Evolutionary conservation across 148 eudicot species (phyloP), one percentile per base, ranked within the genome.

Genomic region (Vaccinium darrowii): DNA sequence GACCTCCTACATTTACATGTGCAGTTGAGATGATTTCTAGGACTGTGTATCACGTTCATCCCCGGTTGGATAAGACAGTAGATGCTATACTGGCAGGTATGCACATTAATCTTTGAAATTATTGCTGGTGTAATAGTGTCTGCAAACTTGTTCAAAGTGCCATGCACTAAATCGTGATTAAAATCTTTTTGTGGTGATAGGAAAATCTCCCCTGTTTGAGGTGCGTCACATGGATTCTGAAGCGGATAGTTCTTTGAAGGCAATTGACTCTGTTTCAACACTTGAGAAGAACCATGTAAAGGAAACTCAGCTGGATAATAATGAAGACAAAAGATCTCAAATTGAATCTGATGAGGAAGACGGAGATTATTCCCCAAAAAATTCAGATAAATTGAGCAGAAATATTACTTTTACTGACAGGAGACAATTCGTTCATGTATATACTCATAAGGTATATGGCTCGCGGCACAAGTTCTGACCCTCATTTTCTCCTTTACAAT

Each of bases 11-110:
- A 57, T 97, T 97, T 87, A 91, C 96, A 63, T 95, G 98, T 87
- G 99, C 99, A 58, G 95, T 97, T 85, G 99, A 97, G 91, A 87
- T 97, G 92, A 88, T 95, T 77, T 95, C 99, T 39, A 93, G 90
- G 90, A 95, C 98, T 82, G 95, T 95, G 85, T 97, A 94, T 49
- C 93, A 95, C 58, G 93, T 97, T 82, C 99, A 97, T 91, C 96
- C 91, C 82, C 87, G 98, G 89, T 89, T 95, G 86, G 98, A 95
- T 91, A 92, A 93, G 43, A 93, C 99, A 33, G 98, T 97, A 2
- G 99, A 97, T 95, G 98, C 99, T 86, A 79, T 95, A 88, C 92
- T 97, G 81, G 90, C 93, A 87, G 99, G 99, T 95, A 86, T 80
- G 43, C 18, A 62, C 57, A 18, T 60, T 49, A 39, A 88, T 57